Evolutionary conservation across 306 rosid genomes (phyloP), one percentile per base, ranked within the genome.

Genomic region (Trichosanthes cucumerina): DNA sequence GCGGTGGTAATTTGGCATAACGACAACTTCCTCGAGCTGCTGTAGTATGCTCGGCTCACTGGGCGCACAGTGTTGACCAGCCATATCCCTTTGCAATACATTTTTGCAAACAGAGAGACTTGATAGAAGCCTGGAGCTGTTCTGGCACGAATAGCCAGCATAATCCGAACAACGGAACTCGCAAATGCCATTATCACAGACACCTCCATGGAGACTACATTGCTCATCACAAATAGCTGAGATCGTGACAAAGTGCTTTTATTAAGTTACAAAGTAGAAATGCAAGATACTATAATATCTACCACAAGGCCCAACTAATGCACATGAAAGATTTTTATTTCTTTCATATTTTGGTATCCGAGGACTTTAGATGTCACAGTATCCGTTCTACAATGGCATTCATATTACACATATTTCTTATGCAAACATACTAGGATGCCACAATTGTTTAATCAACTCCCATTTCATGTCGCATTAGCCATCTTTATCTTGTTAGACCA

Each of bases 161-260:
- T 94, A 94, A 83, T 94, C 98, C 33, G 98, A 92, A 83, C 98
- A 94, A 11, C 98, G 97, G 87, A 94, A 94, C 83, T 94, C 98
- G 62, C 98, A 94, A 76, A 92, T 88, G 60, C 98, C 98, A 82
- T 94, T 88, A 83, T 94, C 98, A 85, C 97, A 94, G 76, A 94
- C 98, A 79, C 98, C 98, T 4, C 98, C 98, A 78, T 94, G 97
- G 72, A 94, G 96, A 83, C 98, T 94, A 87, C 98, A 94, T 85
- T 94, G 98, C 82, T 92, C 97, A 70, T 94, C 98, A 77, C 98
- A 94, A 70, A 92, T 88, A 78, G 95, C 98, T 94, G 96, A 86
- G 83, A 71, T 66, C 80, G 83, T 79, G 79, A 66, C 75, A 21
- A 68, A 59, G 12, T 7, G 19, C 6, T 16, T 33, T 15, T 44